Base-by-base conservation (phyloP, 306 rosid species). In the Malus fusca region DNA sequence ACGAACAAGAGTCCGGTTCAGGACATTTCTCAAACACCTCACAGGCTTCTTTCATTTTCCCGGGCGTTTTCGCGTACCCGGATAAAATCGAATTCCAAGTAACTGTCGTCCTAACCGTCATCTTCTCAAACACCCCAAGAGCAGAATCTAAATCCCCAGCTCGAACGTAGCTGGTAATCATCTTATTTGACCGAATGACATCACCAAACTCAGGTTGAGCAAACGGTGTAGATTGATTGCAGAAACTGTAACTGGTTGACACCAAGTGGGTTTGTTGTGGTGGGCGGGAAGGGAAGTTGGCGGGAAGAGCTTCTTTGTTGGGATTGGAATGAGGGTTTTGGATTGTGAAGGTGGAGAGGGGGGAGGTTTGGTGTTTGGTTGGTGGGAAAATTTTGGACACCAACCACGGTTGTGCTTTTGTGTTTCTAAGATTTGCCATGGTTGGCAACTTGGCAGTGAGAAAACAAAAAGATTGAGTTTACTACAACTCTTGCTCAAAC, bases 1-100 rank as follows among this genome's bases (percentile, higher is more conserved):
- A 90, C 1, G 97, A 91, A 53, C 89, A 84, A 31, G 72, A 21
- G 23, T 91, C 94, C 67, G 95, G 98, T 84, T 90, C 77, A 11
- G 98, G 96, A 87, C 92, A 90, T 92, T 79, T 81, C 2, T 76
- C 91, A 69, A 91, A 91, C 87, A 91, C 63, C 60, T 85, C 73
- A 31, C 52, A 73, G 40, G 96, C 95, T 2, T 82, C 85, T 43
- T 82, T 80, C 30, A 88, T 40, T 66, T 86, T 83, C 53, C 90
- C 92, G 1, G 66, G 86, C 48, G 44, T 87, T 78, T 81, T 92
- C 0, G 87, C 75, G 23, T 73, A 88, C 42, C 90, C 90, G 4
- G 91, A 68, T 5, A 94, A 79, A 28, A 94, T 78, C 10, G 95
- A 85, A 79, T 94, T 94, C 98, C 97, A 94, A 22, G 96, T 82